Evolutionary conservation across 1,139 yeast genomes (phyloP).

Genomic region (Debaryomycetaceae sp.): DNA sequence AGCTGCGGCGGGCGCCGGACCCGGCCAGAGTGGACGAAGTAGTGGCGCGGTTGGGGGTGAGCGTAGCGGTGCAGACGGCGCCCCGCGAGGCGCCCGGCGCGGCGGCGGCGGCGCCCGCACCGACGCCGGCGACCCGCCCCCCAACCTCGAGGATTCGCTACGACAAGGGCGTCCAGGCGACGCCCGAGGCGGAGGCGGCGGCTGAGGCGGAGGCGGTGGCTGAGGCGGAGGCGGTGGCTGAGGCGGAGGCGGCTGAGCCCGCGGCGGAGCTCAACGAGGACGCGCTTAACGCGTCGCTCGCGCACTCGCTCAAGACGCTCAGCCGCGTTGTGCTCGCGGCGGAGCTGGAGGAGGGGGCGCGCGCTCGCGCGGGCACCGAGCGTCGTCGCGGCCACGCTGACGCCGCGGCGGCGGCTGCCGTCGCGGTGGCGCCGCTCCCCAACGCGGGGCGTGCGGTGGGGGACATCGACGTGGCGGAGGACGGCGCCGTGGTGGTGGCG

Average conservation of each 20-base stretch:
- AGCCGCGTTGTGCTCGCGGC: constrained; percentile 14
- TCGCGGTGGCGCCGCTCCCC: too few relatives aligned
- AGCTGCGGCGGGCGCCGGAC: constrained; percentile 20
- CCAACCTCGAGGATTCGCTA: constrained; percentile 14
- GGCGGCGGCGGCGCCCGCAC: not conserved
- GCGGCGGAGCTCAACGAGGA: not conserved
- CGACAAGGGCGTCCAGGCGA: constrained; percentile 31
- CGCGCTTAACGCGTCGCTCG: constrained; percentile 12
- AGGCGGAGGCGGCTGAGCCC: not conserved
- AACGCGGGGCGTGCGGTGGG: too few relatives aligned
- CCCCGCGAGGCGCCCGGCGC: not conserved
- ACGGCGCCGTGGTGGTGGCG: too few relatives aligned
- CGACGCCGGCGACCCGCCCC: constrained; percentile 1
- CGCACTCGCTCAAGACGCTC: constrained; percentile 17
- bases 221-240: not conserved
- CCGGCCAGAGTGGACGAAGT: constrained; percentile 18
- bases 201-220: not conserved
- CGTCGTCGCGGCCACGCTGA: too few relatives aligned
- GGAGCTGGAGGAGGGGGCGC: constrained; percentile 10
- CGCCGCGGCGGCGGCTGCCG: too few relatives aligned
- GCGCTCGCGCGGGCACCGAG: too few relatives aligned
- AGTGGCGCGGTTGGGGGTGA: constrained; percentile 16
- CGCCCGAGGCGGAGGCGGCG: constrained; percentile 3
- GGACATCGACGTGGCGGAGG: too few relatives aligned
- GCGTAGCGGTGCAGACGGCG: constrained; percentile 27